Conservation (phyloP, 2,329 filamentous ascomycete species). For the Aspergillus sp. region DNA sequence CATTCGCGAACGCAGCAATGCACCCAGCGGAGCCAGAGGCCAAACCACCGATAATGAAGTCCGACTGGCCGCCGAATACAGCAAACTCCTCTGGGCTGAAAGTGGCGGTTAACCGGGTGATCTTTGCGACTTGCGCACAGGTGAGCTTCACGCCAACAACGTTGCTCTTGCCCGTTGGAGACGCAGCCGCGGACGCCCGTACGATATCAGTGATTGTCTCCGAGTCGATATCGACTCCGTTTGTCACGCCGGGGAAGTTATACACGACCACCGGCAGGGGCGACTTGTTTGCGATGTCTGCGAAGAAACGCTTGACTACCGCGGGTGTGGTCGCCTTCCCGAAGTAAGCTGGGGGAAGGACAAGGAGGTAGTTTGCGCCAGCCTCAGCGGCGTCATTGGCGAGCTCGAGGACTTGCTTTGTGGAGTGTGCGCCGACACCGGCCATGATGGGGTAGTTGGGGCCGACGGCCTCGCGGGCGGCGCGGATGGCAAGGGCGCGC, state of each 20-base stretch:
- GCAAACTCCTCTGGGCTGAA: constrained; percentile 61
- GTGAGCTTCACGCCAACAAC: constrained; percentile 67
- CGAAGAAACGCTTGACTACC: constrained; percentile 61
- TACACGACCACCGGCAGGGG: constrained; percentile 63
- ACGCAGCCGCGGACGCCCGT: constrained; percentile 34
- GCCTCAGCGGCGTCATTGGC: constrained; percentile 59
- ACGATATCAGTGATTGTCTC: constrained; percentile 59
- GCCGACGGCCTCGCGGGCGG: constrained; percentile 56
- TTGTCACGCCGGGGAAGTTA: constrained; percentile 69
- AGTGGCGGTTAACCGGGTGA: constrained; percentile 54
- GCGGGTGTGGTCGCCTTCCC: constrained; percentile 60
- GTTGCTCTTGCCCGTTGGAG: constrained; percentile 45
- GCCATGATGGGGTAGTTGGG: constrained; percentile 60
- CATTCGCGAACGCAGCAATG: constrained; percentile 59
- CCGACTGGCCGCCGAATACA: constrained; percentile 69
- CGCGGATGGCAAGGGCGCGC: constrained; percentile 54
- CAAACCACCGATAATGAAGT: constrained; percentile 64
- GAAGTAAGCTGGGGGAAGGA: constrained; percentile 66
- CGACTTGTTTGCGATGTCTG: constrained; percentile 53
- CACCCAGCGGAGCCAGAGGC: constrained; percentile 55
- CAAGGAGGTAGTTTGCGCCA: constrained; percentile 61
- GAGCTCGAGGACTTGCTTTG: constrained; percentile 61
- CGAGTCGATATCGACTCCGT: constrained; percentile 67
- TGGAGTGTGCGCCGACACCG: constrained; percentile 66
- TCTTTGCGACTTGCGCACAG: constrained; percentile 63